Conservation (phyloP, 2,329 filamentous ascomycete species). For the Aureobasidium melanogenum region DNA sequence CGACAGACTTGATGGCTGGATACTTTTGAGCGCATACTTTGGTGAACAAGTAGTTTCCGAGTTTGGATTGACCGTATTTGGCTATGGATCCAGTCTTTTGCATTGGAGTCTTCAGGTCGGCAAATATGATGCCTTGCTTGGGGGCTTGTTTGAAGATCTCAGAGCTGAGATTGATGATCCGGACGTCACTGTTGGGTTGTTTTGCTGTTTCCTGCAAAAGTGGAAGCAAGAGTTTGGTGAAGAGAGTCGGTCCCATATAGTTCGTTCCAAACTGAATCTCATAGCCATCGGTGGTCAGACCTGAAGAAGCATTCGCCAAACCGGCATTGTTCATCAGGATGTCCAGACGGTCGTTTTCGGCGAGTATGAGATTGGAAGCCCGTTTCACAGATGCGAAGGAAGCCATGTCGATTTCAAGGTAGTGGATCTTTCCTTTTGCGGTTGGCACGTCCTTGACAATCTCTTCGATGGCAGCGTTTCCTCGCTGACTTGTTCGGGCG, state of each 20-base stretch:
- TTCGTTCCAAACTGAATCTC: constrained; percentile 28
- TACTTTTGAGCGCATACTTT: constrained; percentile 32
- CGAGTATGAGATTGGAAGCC: constrained; percentile 33
- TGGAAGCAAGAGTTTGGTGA: constrained; percentile 23
- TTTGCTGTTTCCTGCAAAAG: constrained; percentile 19
- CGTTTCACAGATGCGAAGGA: constrained; percentile 41
- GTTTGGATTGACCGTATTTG: constrained; percentile 39
- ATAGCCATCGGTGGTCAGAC: constrained; percentile 23
- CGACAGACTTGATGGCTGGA: constrained; percentile 28
- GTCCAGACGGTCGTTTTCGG: constrained; percentile 21
- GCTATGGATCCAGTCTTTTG: constrained; percentile 19
- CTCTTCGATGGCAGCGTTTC: constrained; percentile 36
- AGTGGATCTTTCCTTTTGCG: constrained; percentile 27
- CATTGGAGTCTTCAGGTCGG: constrained; percentile 22
- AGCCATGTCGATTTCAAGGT: constrained; percentile 42
- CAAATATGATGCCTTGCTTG: constrained; percentile 18
- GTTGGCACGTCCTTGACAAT: constrained; percentile 24
- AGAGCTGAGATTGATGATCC: constrained; percentile 24
- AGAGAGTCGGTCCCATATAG: constrained; percentile 26
- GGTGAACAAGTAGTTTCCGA: constrained; percentile 40
- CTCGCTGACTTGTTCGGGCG: constrained; percentile 36
- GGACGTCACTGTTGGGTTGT: constrained; percentile 17
- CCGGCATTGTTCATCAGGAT: constrained; percentile 25
- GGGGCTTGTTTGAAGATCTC: constrained; percentile 18
- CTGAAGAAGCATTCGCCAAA: constrained; percentile 20